Conservation (phyloP, 2,329 filamentous ascomycete genomes). For the Cladophialophora chaetospira region DNA sequence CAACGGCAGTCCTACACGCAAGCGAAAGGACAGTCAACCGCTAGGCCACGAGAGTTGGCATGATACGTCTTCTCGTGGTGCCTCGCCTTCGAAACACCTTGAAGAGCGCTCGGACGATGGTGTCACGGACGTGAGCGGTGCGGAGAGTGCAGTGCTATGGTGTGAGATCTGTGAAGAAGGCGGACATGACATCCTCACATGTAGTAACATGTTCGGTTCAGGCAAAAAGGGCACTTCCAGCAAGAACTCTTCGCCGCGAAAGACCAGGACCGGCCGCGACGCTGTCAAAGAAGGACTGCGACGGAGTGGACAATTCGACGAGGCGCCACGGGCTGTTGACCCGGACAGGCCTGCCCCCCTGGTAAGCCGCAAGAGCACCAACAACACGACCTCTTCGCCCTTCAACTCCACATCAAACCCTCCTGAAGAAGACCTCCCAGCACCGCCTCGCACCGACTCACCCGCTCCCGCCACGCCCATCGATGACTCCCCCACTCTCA, state of each 20-base stretch:
- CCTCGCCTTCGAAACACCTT: conserved; percentile 1
- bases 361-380: conserved; percentile 25
- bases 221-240: conserved; percentile 10
- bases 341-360: conserved; percentile 28
- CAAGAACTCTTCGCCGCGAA: background rate
- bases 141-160: conserved; percentile 59
- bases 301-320: background rate
- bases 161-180: conserved; percentile 94
- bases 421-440: conserved; percentile 8
- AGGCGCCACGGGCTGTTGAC: conserved; percentile 1
- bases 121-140: conserved; percentile 67
- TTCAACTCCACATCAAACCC: background rate
- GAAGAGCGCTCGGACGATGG: conserved; percentile 38
- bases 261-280: background rate
- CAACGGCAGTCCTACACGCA: conserved; percentile 1
- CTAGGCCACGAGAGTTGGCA: conserved; percentile 13
- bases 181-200: conserved; percentile 91
- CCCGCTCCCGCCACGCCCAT: conserved; percentile 14
- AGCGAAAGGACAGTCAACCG: conserved; percentile 11
- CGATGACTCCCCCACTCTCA: no score
- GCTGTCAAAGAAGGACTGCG: background rate
- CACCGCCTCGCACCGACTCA: conserved; percentile 18
- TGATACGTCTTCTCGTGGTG: conserved; percentile 3
- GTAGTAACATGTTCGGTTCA: conserved; percentile 75
- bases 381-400: conserved; percentile 8